Percentiles rank a stretch among this genome's conserved stretches.
These are phyloP conservation scores for Scleroderma citrinum DNA, from an alignment of 768 basidiomycete species.

Conservation along the genomic window DNA sequence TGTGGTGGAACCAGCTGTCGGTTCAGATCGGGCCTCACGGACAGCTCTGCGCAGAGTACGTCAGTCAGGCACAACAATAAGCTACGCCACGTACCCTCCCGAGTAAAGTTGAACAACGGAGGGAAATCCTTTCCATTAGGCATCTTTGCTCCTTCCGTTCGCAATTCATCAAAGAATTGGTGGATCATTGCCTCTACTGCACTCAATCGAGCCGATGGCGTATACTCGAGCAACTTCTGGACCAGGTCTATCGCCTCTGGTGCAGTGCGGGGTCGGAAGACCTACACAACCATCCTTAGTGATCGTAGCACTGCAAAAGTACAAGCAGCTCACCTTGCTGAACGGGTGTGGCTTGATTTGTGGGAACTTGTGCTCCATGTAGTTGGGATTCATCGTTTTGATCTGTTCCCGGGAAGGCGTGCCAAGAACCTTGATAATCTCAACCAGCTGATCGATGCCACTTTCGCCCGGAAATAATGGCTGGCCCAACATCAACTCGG, in stretches of 20 bases:
- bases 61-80: constrained; percentile 3
- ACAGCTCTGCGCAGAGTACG: constrained; percentile 62
- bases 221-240: constrained; percentile 93
- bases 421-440: constrained; percentile 99
- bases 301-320: constrained; percentile 2
- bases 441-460: constrained; percentile 97
- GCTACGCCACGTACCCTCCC: constrained; percentile 66
- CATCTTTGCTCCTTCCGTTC: constrained; percentile 87
- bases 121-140: constrained; percentile 97
- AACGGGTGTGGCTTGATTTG: constrained; percentile 99
- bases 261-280: constrained; percentile 96
- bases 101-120: constrained; percentile 88
- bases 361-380: constrained; percentile 99
- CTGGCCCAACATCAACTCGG: constrained; percentile 98
- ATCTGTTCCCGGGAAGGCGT: constrained; percentile 99
- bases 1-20: constrained; percentile 85
- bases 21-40: constrained; percentile 92
- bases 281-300: constrained; percentile 46
- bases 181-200: constrained; percentile 90
- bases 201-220: constrained; percentile 87
- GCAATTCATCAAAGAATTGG: constrained; percentile 95
- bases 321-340: constrained; percentile 61
- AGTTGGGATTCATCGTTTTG: constrained; percentile 99
- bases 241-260: constrained; percentile 96
- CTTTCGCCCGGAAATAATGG: constrained; percentile 98